Evolutionary conservation across 1,284 basidiomycete species (phyloP).

Genomic region (Exobasidium rhododendri): DNA sequence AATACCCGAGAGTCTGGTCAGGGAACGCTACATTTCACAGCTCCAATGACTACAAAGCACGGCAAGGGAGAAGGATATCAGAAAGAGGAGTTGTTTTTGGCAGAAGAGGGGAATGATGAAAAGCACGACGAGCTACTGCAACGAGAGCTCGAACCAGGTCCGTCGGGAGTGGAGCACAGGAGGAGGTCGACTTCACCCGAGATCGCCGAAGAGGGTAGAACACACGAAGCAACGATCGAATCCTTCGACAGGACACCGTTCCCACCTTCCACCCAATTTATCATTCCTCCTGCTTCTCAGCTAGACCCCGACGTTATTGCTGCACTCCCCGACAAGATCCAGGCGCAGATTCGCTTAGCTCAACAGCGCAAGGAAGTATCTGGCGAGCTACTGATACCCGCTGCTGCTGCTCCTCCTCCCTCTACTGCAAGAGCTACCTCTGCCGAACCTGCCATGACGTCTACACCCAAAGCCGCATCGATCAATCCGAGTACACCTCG

Average conservation of each 20-base stretch:
- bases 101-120: slow-evolving; percentile 1
- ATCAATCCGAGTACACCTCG: background rate
- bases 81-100: background rate
- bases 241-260: background rate
- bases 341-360: slow-evolving; percentile 26
- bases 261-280: slow-evolving; percentile 24
- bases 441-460: slow-evolving; percentile 18
- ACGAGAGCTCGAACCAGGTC: slow-evolving; percentile 17
- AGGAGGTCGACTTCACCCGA: background rate
- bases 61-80: background rate
- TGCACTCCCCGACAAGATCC: slow-evolving; percentile 34
- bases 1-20: slow-evolving; percentile 23
- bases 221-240: background rate
- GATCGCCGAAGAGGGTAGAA: background rate
- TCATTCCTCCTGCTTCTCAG: slow-evolving; percentile 41
- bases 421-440: slow-evolving; percentile 18
- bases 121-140: slow-evolving; percentile 13
- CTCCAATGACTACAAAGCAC: background rate
- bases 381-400: background rate
- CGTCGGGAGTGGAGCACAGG: background rate
- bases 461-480: slow-evolving; percentile 15
- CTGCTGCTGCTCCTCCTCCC: slow-evolving; percentile 23
- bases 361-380: slow-evolving; percentile 2
- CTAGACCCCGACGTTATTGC: slow-evolving; percentile 35
- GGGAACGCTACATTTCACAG: slow-evolving; percentile 21